Evolutionary conservation across 768 basidiomycete species (phyloP).

Genomic region (Sarcodon aspratus): DNA sequence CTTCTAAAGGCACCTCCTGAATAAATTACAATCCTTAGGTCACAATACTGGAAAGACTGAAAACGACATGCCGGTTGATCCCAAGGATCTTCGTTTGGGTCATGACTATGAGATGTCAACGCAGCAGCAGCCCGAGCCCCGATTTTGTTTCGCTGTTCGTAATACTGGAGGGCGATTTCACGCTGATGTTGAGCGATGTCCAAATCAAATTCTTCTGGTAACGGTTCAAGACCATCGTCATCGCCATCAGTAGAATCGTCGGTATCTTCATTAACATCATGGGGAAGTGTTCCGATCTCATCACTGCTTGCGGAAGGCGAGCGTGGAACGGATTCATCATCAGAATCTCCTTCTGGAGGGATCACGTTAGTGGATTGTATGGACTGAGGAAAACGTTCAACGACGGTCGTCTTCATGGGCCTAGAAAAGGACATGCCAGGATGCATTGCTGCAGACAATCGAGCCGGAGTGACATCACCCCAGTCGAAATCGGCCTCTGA

Average conservation of each 20-base stretch:
- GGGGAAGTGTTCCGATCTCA: not conserved
- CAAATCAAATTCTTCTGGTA: conserved; percentile 31
- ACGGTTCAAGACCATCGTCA: conserved; percentile 14
- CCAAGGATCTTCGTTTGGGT: conserved; percentile 26
- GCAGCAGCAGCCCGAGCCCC: conserved; percentile 40
- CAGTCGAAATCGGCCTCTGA: conserved; percentile 20
- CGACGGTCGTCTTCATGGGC: conserved; percentile 59
- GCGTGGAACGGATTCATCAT: conserved; percentile 50
- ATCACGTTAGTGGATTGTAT: conserved; percentile 6
- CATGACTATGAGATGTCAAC: conserved; percentile 34
- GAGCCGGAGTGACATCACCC: conserved; percentile 46
- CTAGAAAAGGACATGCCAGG: conserved; percentile 17
- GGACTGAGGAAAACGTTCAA: conserved; percentile 43
- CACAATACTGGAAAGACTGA: not conserved
- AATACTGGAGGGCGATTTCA: conserved; percentile 64
- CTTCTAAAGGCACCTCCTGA: conserved; percentile 33
- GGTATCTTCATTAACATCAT: not conserved
- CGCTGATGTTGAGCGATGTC: conserved; percentile 60
- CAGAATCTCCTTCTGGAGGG: conserved; percentile 36
- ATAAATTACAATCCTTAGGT: conserved; percentile 2
- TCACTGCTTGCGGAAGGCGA: conserved; percentile 9
- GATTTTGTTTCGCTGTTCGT: conserved; percentile 46
- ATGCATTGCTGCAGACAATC: conserved; percentile 22
- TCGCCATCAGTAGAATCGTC: not conserved
- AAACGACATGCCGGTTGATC: conserved; percentile 29